phyloP scores from a whole-genome alignment of 768 basidiomycete genomes.

The Tephrocybe sp. region DNA sequence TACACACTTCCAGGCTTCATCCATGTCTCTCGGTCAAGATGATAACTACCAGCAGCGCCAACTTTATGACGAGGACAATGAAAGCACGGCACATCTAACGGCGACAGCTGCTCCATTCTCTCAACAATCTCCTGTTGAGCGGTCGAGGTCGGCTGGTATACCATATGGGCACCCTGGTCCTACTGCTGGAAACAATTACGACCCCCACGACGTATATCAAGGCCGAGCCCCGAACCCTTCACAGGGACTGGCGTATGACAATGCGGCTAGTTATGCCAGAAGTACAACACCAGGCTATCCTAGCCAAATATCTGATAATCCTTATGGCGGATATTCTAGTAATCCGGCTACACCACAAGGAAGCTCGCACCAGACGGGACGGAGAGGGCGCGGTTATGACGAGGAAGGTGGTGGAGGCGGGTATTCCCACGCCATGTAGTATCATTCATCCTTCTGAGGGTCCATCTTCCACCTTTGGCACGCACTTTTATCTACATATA shows the following conservation, averaged over 20 bases:
- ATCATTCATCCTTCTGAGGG: constrained; percentile 16
- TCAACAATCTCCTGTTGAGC: constrained; percentile 37
- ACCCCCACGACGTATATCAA: constrained; percentile 56
- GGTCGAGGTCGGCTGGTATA: constrained; percentile 21
- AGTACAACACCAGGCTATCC: constrained; percentile 7
- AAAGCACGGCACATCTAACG: constrained; percentile 60
- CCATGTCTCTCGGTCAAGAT: constrained; percentile 52
- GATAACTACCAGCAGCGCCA: constrained; percentile 41
- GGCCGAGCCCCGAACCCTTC: constrained; percentile 36
- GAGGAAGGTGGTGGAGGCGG: constrained; percentile 27
- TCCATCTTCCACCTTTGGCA: constrained; percentile 8
- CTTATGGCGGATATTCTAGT: constrained; percentile 21
- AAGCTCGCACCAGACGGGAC: constrained; percentile 17
- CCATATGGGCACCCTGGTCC: constrained; percentile 16
- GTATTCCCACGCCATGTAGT: constrained; percentile 28
- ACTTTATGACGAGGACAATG: constrained; percentile 66
- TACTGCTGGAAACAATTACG: constrained; percentile 32
- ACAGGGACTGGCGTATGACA: constrained; percentile 28
- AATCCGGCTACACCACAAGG: constrained; percentile 14
- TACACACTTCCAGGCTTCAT: constrained; percentile 58
- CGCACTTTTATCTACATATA: constrained; percentile 1
- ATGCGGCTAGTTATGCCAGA: constrained; percentile 17
- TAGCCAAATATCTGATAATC: constrained; percentile 11
- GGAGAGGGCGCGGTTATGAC: constrained; percentile 29
- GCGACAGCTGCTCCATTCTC: constrained; percentile 57